These are phyloP conservation scores for Xerocomus minutiporus DNA, from an alignment of 1,284 basidiomycete genomes.

Conservation along the genomic window DNA sequence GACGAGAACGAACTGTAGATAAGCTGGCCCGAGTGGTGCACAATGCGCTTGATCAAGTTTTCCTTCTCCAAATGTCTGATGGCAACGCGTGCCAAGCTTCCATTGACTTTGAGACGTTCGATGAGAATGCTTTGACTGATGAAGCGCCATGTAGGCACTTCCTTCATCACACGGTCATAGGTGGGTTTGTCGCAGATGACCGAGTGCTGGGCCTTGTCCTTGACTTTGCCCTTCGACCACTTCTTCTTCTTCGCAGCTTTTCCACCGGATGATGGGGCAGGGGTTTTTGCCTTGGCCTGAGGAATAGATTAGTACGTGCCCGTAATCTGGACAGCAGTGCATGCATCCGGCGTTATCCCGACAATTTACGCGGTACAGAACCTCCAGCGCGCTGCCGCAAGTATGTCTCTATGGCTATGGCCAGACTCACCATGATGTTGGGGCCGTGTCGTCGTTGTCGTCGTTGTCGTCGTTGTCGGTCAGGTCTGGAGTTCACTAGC, in stretches of 20 bases:
- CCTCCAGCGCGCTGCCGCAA: neutral
- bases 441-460: conserved; percentile 22
- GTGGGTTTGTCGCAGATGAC: conserved; percentile 89
- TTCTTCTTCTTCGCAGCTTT: conserved; percentile 98
- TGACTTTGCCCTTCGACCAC: conserved; percentile 99
- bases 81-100: conserved; percentile 88
- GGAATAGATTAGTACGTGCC: conserved; percentile 11
- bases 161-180: conserved; percentile 97
- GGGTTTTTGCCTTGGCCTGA: conserved; percentile 68
- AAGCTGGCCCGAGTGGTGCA: conserved; percentile 93
- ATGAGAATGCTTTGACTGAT: conserved; percentile 98
- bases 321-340: conserved; percentile 16
- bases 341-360: conserved; percentile 19
- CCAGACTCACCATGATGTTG: conserved; percentile 32
- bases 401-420: neutral
- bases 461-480: conserved; percentile 6
- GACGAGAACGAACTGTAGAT: conserved; percentile 75
- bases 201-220: conserved; percentile 97
- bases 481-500: conserved; percentile 7
- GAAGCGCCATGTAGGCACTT: conserved; percentile 99
- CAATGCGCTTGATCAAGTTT: conserved; percentile 93
- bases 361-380: neutral
- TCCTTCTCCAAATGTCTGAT: conserved; percentile 95
- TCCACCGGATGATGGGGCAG: conserved; percentile 65
- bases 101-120: conserved; percentile 96